Percentiles rank a stretch among this genome's conserved stretches.
Conservation (phyloP, 805 yeast species). For the Candida sonorensis region DNA sequence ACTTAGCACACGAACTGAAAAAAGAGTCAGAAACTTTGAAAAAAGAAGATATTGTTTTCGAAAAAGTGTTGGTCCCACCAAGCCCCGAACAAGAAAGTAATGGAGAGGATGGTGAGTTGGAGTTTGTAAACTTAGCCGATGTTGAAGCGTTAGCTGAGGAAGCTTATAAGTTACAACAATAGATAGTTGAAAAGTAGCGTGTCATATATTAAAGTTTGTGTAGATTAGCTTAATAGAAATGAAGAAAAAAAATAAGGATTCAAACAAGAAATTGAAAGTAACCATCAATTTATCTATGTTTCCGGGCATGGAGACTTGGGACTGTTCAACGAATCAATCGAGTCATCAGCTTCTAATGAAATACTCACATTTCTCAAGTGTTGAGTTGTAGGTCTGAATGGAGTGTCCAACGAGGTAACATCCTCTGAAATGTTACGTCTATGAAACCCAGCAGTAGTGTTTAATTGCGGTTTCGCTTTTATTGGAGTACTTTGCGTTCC, state of each 20-base stretch:
- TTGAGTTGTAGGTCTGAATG: not conserved
- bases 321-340: conserved; percentile 4
- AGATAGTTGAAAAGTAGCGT: too few relatives aligned
- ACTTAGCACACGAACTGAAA: conserved; percentile 59
- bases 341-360: conserved; percentile 1
- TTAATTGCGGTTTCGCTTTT: too few relatives aligned
- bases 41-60: conserved; percentile 48
- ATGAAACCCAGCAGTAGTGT: not conserved
- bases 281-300: too few relatives aligned
- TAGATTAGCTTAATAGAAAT: too few relatives aligned
- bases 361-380: not conserved
- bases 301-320: too few relatives aligned
- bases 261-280: too few relatives aligned
- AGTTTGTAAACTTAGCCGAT: conserved; percentile 43
- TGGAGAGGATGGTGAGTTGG: conserved; percentile 30
- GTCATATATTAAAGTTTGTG: too few relatives aligned
- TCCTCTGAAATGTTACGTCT: conserved; percentile 1
- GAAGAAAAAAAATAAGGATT: too few relatives aligned
- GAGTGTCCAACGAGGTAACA: conserved; percentile 1
- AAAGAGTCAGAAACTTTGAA: conserved; percentile 32
- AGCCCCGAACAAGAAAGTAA: conserved; percentile 33
- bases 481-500: not conserved
- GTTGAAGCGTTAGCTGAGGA: conserved; percentile 54
- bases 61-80: conserved; percentile 36
- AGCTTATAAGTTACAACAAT: conserved; percentile 24